Evolutionary conservation across 1,139 yeast genomes (phyloP).

Genomic region (Saccharomycopsis phalli): DNA sequence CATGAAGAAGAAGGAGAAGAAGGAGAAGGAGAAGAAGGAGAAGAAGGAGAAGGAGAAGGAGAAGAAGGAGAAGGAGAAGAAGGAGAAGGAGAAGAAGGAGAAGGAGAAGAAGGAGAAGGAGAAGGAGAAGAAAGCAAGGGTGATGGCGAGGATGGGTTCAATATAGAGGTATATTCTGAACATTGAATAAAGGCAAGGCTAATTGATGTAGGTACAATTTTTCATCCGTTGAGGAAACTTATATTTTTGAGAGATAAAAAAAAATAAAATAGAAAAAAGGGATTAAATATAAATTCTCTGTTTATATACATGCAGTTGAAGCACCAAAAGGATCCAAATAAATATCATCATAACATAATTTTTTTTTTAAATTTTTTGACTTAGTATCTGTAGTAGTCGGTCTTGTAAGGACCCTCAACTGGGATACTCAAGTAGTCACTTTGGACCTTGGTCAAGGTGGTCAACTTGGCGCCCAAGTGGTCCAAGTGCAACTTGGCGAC

Average conservation of each 20-base stretch:
- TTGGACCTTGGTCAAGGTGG: slow-evolving; percentile 71
- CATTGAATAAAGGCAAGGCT: neutral
- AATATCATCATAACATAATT: slow-evolving; percentile 5
- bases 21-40: slow-evolving; percentile 24
- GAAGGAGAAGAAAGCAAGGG: slow-evolving; percentile 22
- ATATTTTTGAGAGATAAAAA: slow-evolving; percentile 4
- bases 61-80: slow-evolving; percentile 21
- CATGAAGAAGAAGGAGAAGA: slow-evolving; percentile 23
- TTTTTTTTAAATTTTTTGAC: slow-evolving; percentile 11
- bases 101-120: slow-evolving; percentile 20
- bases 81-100: slow-evolving; percentile 23
- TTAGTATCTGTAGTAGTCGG: slow-evolving; percentile 97
- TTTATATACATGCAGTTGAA: slow-evolving; percentile 5
- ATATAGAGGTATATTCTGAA: slow-evolving; percentile 16
- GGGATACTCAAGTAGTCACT: slow-evolving; percentile 95
- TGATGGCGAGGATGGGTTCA: slow-evolving; percentile 24
- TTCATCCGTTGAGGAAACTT: slow-evolving; percentile 17
- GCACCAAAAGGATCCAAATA: slow-evolving; percentile 1
- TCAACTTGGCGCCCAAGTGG: slow-evolving; percentile 88
- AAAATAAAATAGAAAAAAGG: neutral
- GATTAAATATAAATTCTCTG: neutral
- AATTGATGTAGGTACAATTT: too few relatives aligned
- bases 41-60: slow-evolving; percentile 23
- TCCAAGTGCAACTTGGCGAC: slow-evolving; percentile 96
- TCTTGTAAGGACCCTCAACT: slow-evolving; percentile 94